phyloP scores from a whole-genome alignment of 805 yeast genomes.

The Kurtzmaniella fragi region DNA sequence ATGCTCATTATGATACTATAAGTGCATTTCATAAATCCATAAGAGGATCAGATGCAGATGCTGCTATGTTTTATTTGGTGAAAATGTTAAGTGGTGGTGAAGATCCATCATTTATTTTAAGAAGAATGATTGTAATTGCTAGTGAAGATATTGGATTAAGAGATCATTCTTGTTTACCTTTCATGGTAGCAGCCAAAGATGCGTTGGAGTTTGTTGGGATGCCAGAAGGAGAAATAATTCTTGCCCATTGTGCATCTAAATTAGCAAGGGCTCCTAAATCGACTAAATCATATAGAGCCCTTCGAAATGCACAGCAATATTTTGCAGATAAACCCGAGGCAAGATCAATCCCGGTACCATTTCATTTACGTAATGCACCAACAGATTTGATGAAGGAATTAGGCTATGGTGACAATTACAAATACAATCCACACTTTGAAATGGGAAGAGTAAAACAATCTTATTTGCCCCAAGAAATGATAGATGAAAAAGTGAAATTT shows the following conservation, averaged over 20 bases:
- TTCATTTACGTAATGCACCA: constrained; percentile 92
- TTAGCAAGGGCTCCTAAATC: constrained; percentile 82
- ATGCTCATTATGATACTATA: constrained; percentile 89
- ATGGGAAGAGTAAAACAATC: constrained; percentile 72
- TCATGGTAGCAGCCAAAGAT: constrained; percentile 80
- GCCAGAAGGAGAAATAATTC: constrained; percentile 87
- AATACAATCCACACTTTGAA: constrained; percentile 77
- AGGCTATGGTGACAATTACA: constrained; percentile 81
- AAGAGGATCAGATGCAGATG: constrained; percentile 87
- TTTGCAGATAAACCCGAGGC: constrained; percentile 54
- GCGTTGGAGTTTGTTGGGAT: constrained; percentile 87
- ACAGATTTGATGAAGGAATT: constrained; percentile 83
- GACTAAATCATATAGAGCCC: constrained; percentile 79
- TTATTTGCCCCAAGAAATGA: constrained; percentile 65
- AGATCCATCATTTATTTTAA: constrained; percentile 81
- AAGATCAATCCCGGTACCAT: constrained; percentile 62
- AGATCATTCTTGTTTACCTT: constrained; percentile 80
- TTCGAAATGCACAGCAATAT: constrained; percentile 58
- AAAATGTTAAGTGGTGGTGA: constrained; percentile 93
- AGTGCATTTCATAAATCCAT: constrained; percentile 93
- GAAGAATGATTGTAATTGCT: constrained; percentile 92
- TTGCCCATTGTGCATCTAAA: constrained; percentile 93
- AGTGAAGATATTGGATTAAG: constrained; percentile 89
- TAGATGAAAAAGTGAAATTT: constrained; percentile 32
- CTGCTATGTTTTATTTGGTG: constrained; percentile 80